Base-by-base conservation (phyloP, 1,139 yeast species). In the Pichia sp. region DNA sequence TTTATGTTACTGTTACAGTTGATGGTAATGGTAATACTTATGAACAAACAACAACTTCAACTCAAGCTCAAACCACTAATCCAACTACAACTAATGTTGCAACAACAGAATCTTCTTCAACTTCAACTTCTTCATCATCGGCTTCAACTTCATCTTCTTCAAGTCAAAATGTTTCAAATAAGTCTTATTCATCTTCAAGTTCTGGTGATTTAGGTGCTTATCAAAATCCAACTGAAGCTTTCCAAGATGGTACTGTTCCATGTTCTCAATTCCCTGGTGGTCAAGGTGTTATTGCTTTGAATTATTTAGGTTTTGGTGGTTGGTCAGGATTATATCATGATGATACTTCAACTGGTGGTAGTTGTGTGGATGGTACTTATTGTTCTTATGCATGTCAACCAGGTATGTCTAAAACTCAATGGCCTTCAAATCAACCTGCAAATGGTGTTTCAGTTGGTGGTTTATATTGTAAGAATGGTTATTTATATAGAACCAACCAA, bases 321-420 rank as follows among this genome's bases (percentile, higher is more conserved):
- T 85, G 79, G 81, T 75, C 92, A 44, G 83, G 87, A 65, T 71
- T 84, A 58, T 81, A 81, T 73, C 78, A 79, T 64, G 66, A 73
- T 60, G 86, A 85, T 62, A 80, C 88, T 52, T 82, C 87, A 52
- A 75, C 84, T 52, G 68, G 67, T 51, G 68, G 67, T 40, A 64
- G 73, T 42, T 85, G 94, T 74, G 66, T 74, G 57, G 89, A 83
- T 54, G 92, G 89, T 52, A 76, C 78, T 61, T 83, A 83, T 76
- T 85, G 94, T 69, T 85, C 92, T 50, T 85, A 85, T 66, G 88
- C 92, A 55, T 85, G 94, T 71, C 90, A 84, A 70, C 79, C 92
- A 50, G 94, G 94, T 78, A 84, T 84, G 92, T 84, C 92, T 60
- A 85, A 85, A 74, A 84, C 92, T 51, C 94, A 85, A 72, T 85